Conservation (phyloP, 352 stramenopile genomes). For the Thalassiosira mediterranea region DNA sequence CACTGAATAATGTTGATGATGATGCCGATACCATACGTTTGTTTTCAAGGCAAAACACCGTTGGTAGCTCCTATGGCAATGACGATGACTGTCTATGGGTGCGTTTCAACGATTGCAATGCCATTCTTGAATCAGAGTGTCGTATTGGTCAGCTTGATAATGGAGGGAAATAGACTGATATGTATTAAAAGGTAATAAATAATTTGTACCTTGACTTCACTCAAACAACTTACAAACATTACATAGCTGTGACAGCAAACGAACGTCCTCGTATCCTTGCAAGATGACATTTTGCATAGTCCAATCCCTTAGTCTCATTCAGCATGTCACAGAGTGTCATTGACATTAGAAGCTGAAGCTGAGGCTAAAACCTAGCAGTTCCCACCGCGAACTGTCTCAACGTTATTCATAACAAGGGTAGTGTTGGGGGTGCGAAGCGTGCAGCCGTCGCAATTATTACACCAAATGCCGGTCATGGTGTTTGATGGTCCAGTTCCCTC, state of each 20-base stretch:
- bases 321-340: too few relatives aligned
- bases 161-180: background rate
- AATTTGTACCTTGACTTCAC: too few relatives aligned
- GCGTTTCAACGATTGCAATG: background rate
- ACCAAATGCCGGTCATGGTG: conserved; percentile 26
- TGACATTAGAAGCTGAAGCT: too few relatives aligned
- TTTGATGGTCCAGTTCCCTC: conserved; percentile 7
- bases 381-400: background rate
- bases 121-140: conserved; percentile 10
- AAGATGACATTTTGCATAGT: too few relatives aligned
- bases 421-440: conserved; percentile 6
- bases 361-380: conserved; percentile 4
- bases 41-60: conserved; percentile 10
- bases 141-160: background rate
- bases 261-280: too few relatives aligned
- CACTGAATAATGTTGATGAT: conserved; percentile 9
- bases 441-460: conserved; percentile 22
- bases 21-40: background rate
- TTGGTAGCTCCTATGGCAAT: conserved; percentile 11
- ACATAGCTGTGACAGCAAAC: too few relatives aligned
- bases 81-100: conserved; percentile 14
- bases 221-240: too few relatives aligned
- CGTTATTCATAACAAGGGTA: conserved; percentile 2
- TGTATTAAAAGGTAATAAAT: too few relatives aligned
- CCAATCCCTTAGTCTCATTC: too few relatives aligned